Conservation (phyloP, 176 grass and related monocot species). For the Aegilops tauschii region DNA sequence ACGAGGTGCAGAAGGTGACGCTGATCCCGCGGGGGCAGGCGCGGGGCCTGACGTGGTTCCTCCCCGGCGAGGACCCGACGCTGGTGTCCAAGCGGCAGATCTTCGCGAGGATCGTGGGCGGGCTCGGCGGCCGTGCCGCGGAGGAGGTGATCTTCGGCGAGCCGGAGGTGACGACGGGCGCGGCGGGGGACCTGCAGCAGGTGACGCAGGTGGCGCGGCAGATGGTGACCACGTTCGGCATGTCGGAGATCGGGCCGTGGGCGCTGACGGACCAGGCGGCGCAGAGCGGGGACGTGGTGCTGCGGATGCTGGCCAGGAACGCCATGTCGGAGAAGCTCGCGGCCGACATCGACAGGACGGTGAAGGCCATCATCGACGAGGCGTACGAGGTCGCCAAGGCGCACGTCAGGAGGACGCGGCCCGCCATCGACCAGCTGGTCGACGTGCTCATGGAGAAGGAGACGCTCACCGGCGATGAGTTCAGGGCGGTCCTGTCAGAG, state of each 20-base stretch:
- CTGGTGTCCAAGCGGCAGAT: slow-evolving; percentile 74
- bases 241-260: slow-evolving; percentile 86
- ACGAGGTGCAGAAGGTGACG: slow-evolving; percentile 81
- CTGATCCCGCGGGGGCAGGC: slow-evolving; percentile 73
- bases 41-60: slow-evolving; percentile 76
- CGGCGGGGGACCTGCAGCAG: slow-evolving; percentile 80
- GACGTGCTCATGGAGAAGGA: slow-evolving; percentile 81
- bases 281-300: slow-evolving; percentile 66
- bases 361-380: slow-evolving; percentile 59
- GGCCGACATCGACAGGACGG: slow-evolving; percentile 56
- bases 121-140: slow-evolving; percentile 70
- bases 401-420: slow-evolving; percentile 56
- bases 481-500: slow-evolving; percentile 67
- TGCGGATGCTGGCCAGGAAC: slow-evolving; percentile 78
- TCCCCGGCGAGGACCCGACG: slow-evolving; percentile 52
- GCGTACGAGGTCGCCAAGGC: slow-evolving; percentile 65
- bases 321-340: slow-evolving; percentile 79
- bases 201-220: slow-evolving; percentile 68
- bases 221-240: slow-evolving; percentile 84
- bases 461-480: slow-evolving; percentile 75
- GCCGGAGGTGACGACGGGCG: slow-evolving; percentile 77
- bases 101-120: slow-evolving; percentile 74
- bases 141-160: slow-evolving; percentile 89
- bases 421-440: slow-evolving; percentile 69
- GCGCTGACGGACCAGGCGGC: slow-evolving; percentile 41